These are phyloP conservation scores for Botrytis cinerea DNA, from an alignment of 2,329 filamentous ascomycete species.

Conservation along the genomic window DNA sequence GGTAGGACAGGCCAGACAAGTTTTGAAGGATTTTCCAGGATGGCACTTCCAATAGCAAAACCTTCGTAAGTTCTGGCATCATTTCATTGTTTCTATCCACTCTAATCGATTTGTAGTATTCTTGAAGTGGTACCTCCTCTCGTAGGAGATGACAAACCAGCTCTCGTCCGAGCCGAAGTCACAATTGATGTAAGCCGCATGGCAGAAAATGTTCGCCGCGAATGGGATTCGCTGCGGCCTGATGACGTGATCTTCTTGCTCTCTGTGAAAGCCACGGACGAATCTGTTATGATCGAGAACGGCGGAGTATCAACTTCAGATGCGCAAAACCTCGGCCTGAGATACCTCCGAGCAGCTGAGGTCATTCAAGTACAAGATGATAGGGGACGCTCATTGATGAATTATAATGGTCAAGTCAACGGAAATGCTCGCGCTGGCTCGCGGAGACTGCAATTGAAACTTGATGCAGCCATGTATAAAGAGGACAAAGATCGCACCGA, in stretches of 20 bases:
- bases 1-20: slow-evolving; percentile 64
- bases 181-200: slow-evolving; percentile 79
- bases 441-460: slow-evolving; percentile 73
- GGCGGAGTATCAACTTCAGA: slow-evolving; percentile 52
- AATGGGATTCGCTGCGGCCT: slow-evolving; percentile 86
- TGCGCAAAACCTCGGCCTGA: slow-evolving; percentile 65
- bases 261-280: slow-evolving; percentile 65
- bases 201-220: slow-evolving; percentile 72
- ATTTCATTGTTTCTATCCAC: neutral
- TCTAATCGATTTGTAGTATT: slow-evolving; percentile 51
- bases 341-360: slow-evolving; percentile 76
- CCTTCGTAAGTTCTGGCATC: slow-evolving; percentile 54
- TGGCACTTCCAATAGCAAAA: slow-evolving; percentile 85
- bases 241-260: slow-evolving; percentile 91
- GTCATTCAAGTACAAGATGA: slow-evolving; percentile 86
- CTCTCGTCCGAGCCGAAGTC: slow-evolving; percentile 83
- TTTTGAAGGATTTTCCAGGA: slow-evolving; percentile 85
- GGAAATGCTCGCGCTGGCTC: slow-evolving; percentile 61
- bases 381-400: slow-evolving; percentile 71
- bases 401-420: slow-evolving; percentile 62
- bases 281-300: slow-evolving; percentile 54
- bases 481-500: slow-evolving; percentile 68
- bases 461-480: slow-evolving; percentile 79
- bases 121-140: slow-evolving; percentile 80
- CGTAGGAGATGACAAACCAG: slow-evolving; percentile 82